These are phyloP conservation scores for Schizochytrium sp. DNA, from an alignment of 108 stramenopile genomes.

Conservation along the genomic window DNA sequence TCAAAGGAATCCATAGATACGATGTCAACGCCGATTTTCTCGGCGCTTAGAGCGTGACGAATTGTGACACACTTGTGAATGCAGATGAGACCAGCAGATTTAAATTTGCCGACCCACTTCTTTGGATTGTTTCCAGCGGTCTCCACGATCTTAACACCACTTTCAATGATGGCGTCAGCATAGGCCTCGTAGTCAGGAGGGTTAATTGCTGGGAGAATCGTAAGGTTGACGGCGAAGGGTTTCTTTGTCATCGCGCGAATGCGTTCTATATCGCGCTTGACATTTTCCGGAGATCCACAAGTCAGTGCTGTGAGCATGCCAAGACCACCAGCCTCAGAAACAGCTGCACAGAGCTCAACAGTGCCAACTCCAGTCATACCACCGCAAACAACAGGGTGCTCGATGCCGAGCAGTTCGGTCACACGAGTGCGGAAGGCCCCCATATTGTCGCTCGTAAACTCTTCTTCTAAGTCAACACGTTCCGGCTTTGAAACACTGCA, in stretches of 20 bases:
- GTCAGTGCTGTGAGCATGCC: constrained; percentile 57
- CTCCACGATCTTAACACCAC: constrained; percentile 70
- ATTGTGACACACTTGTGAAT: constrained; percentile 77
- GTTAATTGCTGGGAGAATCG: constrained; percentile 69
- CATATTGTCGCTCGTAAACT: background rate
- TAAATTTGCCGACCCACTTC: constrained; percentile 67
- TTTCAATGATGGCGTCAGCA: constrained; percentile 69
- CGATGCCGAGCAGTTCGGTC: constrained; percentile 58
- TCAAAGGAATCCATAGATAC: constrained; percentile 73
- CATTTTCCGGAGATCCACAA: background rate
- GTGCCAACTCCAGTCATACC: constrained; percentile 60
- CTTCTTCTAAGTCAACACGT: too few relatives aligned
- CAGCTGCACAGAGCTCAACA: constrained; percentile 40
- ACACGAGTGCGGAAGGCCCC: constrained; percentile 23
- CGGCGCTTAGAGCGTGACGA: constrained; percentile 71
- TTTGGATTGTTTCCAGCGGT: constrained; percentile 71
- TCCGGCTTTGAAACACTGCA: too few relatives aligned
- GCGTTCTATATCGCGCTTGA: background rate
- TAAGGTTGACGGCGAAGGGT: constrained; percentile 73
- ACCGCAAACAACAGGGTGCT: constrained; percentile 56
- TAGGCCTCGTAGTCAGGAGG: constrained; percentile 69
- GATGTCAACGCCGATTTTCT: constrained; percentile 71
- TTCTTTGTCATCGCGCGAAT: constrained; percentile 64
- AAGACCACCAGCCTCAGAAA: constrained; percentile 53
- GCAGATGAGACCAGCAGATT: constrained; percentile 67